Evolutionary conservation across 176 grass and related monocot species (phyloP).

Genomic region (Ensete ventricosum): DNA sequence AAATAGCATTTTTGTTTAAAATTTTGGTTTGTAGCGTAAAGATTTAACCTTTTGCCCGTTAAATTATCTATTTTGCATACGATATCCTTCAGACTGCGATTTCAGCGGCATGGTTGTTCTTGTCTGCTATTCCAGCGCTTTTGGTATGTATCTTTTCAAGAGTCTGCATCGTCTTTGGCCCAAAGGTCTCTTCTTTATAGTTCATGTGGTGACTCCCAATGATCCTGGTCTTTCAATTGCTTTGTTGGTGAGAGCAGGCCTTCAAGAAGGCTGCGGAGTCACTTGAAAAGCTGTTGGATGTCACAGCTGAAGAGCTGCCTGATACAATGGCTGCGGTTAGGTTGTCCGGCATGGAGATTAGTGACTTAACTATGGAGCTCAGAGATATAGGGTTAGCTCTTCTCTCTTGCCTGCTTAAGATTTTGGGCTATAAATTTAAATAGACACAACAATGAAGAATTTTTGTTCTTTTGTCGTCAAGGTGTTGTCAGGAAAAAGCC

Average conservation of each 20-base stretch:
- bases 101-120: constrained; percentile 38
- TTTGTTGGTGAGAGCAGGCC: constrained; percentile 21
- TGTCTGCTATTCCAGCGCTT: constrained; percentile 49
- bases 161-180: neutral
- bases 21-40: neutral
- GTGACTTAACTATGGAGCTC: constrained; percentile 59
- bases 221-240: neutral
- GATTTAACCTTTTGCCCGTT: neutral
- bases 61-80: neutral
- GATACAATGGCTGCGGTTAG: constrained; percentile 63
- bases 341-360: constrained; percentile 49
- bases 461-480: neutral
- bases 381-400: constrained; percentile 47
- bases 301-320: constrained; percentile 44
- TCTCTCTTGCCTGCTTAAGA: constrained; percentile 4
- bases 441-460: neutral
- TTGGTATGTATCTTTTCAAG: constrained; percentile 28
- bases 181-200: neutral
- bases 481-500: neutral
- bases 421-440: neutral
- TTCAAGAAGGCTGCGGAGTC: constrained; percentile 49
- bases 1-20: neutral
- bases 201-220: neutral
- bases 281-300: constrained; percentile 46
- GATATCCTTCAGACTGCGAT: constrained; percentile 38